Percentiles rank a stretch among this genome's conserved stretches.
These are phyloP conservation scores for Skeletonema marinoi DNA, from an alignment of 108 stramenopile species.

Conservation along the genomic window DNA sequence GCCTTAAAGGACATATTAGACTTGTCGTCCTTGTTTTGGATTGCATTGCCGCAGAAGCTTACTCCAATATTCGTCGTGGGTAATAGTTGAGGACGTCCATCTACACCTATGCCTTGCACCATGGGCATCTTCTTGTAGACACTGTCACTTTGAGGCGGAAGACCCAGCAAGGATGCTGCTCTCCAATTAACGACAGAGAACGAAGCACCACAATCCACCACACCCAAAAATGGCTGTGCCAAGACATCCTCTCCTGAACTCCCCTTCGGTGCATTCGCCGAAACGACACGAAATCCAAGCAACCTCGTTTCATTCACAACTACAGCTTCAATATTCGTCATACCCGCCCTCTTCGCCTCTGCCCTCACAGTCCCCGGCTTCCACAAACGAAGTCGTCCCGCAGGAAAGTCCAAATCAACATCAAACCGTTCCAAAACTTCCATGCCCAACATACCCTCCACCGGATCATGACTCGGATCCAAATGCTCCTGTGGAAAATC, in stretches of 20 bases:
- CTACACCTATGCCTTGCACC: constrained; percentile 65
- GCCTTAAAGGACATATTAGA: constrained; percentile 49
- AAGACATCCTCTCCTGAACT: not conserved
- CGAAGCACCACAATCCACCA: constrained; percentile 76
- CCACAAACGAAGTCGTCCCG: constrained; percentile 64
- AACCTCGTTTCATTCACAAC: constrained; percentile 79
- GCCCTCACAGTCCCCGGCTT: constrained; percentile 52
- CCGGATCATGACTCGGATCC: constrained; percentile 76
- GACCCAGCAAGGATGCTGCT: constrained; percentile 58
- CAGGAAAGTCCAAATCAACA: constrained; percentile 80
- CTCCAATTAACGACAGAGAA: constrained; percentile 76
- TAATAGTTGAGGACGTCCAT: constrained; percentile 61
- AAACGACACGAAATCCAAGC: constrained; percentile 61
- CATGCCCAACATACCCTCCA: constrained; percentile 87
- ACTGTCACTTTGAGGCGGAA: constrained; percentile 56
- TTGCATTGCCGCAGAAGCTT: constrained; percentile 59
- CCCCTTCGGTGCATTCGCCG: constrained; percentile 17
- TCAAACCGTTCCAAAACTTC: constrained; percentile 73
- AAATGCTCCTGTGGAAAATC: constrained; percentile 84
- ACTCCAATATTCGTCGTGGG: constrained; percentile 53
- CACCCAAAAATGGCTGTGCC: constrained; percentile 66
- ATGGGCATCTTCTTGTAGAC: constrained; percentile 56
- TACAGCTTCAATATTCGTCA: constrained; percentile 63
- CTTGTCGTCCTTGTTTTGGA: constrained; percentile 32
- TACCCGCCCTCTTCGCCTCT: constrained; percentile 32